A percentile compares a stretch with the other conserved stretches of the same genome.
Conservation (phyloP, 768 basidiomycete species). For the Solioccasus polychromus region DNA sequence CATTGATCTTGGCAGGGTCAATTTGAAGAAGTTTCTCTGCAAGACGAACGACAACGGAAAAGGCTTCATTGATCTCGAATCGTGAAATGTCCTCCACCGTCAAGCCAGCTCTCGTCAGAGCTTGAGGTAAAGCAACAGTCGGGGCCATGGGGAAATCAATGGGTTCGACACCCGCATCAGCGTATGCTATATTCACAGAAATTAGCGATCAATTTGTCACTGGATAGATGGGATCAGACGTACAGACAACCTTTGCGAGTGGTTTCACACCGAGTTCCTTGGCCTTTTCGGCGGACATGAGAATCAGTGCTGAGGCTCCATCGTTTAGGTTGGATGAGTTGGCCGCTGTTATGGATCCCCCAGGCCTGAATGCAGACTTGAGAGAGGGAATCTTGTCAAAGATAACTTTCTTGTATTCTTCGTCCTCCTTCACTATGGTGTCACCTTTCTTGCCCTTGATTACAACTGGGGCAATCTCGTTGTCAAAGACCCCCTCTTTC, state of each 20-base stretch:
- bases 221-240: slow-evolving; percentile 30
- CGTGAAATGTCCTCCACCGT: slow-evolving; percentile 79
- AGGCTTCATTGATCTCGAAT: slow-evolving; percentile 98
- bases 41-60: slow-evolving; percentile 89
- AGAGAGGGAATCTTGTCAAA: slow-evolving; percentile 91
- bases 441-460: slow-evolving; percentile 96
- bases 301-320: slow-evolving; percentile 91
- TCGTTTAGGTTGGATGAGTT: slow-evolving; percentile 96
- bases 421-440: slow-evolving; percentile 86
- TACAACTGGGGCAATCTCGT: slow-evolving; percentile 86
- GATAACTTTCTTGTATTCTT: slow-evolving; percentile 96
- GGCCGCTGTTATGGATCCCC: slow-evolving; percentile 91
- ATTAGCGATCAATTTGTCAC: slow-evolving; percentile 2
- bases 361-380: slow-evolving; percentile 85
- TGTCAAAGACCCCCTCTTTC: slow-evolving; percentile 78
- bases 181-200: slow-evolving; percentile 62
- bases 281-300: slow-evolving; percentile 93
- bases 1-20: slow-evolving; percentile 86
- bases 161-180: slow-evolving; percentile 95
- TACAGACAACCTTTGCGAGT: slow-evolving; percentile 92
- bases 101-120: slow-evolving; percentile 84
- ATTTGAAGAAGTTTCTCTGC: slow-evolving; percentile 85
- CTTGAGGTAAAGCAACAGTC: slow-evolving; percentile 84
- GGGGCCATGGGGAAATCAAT: slow-evolving; percentile 97
- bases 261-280: slow-evolving; percentile 89